Evolutionary conservation across 164 flowering plant species (phyloP).

Genomic region (Nymphaea thermarum): DNA sequence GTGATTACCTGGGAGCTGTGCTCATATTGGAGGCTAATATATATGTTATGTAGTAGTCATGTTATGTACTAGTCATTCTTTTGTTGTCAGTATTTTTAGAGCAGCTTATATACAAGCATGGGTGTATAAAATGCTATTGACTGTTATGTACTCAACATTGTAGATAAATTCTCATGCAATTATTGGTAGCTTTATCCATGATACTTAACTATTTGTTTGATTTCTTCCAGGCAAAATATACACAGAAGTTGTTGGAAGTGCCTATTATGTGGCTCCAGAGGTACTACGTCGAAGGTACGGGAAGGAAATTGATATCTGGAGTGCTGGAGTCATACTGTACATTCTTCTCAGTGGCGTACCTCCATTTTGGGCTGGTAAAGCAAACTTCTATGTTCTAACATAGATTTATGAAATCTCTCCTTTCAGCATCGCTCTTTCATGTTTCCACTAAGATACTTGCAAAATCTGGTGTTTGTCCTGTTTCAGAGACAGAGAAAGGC

Average conservation of each 20-base stretch:
- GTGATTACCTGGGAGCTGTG: no score
- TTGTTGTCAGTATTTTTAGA: no score
- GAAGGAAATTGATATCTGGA: conserved; percentile 91
- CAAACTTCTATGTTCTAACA: background rate
- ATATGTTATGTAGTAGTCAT: no score
- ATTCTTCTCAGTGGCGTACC: conserved; percentile 77
- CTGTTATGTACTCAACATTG: no score
- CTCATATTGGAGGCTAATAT: no score
- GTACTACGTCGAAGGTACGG: conserved; percentile 57
- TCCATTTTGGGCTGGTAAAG: conserved; percentile 85
- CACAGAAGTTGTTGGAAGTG: conserved; percentile 72
- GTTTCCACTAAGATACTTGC: background rate
- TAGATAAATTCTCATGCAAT: background rate
- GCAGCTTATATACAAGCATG: no score
- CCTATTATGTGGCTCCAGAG: conserved; percentile 91
- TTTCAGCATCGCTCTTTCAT: background rate
- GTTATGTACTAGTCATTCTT: no score
- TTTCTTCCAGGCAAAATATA: conserved; percentile 45
- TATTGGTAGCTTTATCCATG: background rate
- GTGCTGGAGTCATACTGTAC: conserved; percentile 90
- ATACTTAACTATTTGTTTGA: background rate
- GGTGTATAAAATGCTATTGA: no score
- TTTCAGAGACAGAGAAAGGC: conserved; percentile 68
- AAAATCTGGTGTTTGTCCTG: background rate
- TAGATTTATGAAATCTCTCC: background rate